Evolutionary conservation across 306 rosid species (phyloP).

Genomic region (Purshia tridentata): DNA sequence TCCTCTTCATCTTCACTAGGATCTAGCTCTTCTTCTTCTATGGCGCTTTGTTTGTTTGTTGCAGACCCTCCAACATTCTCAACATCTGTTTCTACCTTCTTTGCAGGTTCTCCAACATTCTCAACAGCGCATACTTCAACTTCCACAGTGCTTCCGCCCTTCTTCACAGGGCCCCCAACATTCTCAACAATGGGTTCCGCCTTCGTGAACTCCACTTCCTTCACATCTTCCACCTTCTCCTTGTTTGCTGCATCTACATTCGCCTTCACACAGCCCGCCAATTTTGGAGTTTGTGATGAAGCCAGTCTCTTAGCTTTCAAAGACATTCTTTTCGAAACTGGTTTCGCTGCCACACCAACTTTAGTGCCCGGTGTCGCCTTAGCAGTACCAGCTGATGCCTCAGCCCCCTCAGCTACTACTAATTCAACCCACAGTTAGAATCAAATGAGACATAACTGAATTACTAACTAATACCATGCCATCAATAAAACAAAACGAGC

Average conservation of each 20-base stretch:
- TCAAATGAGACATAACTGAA: neutral
- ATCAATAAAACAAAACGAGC: neutral
- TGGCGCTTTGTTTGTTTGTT: neutral
- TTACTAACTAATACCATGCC: neutral
- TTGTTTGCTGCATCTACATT: conserved; percentile 37
- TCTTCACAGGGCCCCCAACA: conserved; percentile 31
- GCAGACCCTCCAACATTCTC: conserved; percentile 19
- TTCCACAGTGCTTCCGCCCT: conserved; percentile 33
- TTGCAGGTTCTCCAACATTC: conserved; percentile 24
- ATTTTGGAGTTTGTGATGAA: conserved; percentile 15
- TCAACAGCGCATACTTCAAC: conserved; percentile 34
- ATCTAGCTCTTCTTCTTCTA: neutral
- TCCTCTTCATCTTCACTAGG: neutral
- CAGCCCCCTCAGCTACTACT: conserved; percentile 33
- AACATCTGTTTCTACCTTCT: conserved; percentile 18
- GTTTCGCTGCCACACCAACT: conserved; percentile 31
- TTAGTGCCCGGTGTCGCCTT: conserved; percentile 16
- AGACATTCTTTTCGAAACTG: conserved; percentile 26
- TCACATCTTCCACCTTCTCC: conserved; percentile 28
- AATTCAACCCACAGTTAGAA: conserved; percentile 5
- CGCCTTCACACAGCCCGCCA: conserved; percentile 32
- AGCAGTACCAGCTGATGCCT: conserved; percentile 26
- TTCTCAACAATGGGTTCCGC: conserved; percentile 24
- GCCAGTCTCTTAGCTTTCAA: conserved; percentile 31
- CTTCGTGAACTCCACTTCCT: conserved; percentile 19